Percentiles rank a stretch among this genome's conserved stretches.
phyloP scores from a whole-genome alignment of 768 basidiomycete species.

The Tulasnella sp. region DNA sequence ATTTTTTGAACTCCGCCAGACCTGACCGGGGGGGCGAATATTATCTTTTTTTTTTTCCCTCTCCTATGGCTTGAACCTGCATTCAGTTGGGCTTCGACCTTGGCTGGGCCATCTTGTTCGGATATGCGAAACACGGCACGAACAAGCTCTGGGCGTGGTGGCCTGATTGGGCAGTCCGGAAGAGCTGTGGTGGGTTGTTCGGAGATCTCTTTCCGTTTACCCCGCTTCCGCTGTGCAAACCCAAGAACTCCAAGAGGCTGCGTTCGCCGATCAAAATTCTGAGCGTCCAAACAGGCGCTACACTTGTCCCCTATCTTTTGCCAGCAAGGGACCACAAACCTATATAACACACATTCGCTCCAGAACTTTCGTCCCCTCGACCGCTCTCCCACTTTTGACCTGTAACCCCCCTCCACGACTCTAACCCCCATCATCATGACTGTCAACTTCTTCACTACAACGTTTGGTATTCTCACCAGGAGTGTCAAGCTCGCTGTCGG shows the following conservation, averaged over 20 bases:
- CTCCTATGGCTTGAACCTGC: background rate
- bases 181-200: background rate
- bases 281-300: background rate
- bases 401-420: too few relatives aligned
- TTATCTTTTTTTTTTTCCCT: background rate
- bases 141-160: background rate
- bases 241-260: background rate
- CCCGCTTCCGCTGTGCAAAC: background rate
- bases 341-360: too few relatives aligned
- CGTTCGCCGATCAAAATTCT: background rate
- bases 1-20: background rate
- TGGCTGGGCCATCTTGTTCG: background rate
- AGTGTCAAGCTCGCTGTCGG: background rate
- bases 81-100: background rate
- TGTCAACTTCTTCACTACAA: conserved; percentile 12
- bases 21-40: background rate
- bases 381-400: background rate
- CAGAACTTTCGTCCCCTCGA: background rate
- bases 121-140: background rate
- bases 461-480: background rate
- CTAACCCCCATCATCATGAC: background rate
- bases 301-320: background rate
- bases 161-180: background rate
- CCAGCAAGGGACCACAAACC: background rate
- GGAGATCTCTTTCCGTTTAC: background rate